Percentiles rank a stretch among this genome's conserved stretches.
Evolutionary conservation across 1,284 basidiomycete genomes (phyloP).

Genomic region (Ustilago hordei): DNA sequence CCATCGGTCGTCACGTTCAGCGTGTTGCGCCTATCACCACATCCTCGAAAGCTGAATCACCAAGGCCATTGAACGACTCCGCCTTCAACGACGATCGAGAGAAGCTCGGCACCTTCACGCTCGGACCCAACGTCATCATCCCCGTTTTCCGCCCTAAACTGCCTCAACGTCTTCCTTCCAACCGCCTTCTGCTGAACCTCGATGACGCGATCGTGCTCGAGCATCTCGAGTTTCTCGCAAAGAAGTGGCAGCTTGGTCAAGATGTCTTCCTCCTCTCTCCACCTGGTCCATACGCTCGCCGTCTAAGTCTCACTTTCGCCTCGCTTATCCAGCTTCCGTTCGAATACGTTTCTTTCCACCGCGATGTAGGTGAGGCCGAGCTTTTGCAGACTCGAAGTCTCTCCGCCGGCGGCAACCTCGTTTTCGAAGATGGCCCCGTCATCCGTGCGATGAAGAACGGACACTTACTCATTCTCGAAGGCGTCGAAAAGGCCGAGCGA

Average conservation of each 20-base stretch:
- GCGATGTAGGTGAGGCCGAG: constrained; percentile 70
- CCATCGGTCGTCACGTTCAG: constrained; percentile 46
- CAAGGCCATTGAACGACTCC: constrained; percentile 17
- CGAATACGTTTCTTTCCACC: constrained; percentile 70
- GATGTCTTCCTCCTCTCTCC: constrained; percentile 68
- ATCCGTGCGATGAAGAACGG: constrained; percentile 70
- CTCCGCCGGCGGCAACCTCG: constrained; percentile 63
- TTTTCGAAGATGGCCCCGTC: constrained; percentile 68
- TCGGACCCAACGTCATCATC: constrained; percentile 65
- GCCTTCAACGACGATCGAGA: constrained; percentile 36
- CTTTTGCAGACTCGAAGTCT: constrained; percentile 69
- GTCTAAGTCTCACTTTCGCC: constrained; percentile 69
- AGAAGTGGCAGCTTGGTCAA: constrained; percentile 68
- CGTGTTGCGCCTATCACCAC: constrained; percentile 36
- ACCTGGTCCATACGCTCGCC: constrained; percentile 69
- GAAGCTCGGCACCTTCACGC: constrained; percentile 59
- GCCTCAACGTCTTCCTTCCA: constrained; percentile 55
- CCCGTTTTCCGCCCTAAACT: constrained; percentile 62
- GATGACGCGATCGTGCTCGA: constrained; percentile 65
- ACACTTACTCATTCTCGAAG: constrained; percentile 69
- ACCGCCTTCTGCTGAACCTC: constrained; percentile 62
- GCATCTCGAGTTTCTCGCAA: constrained; percentile 67
- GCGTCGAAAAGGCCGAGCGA: constrained; percentile 69
- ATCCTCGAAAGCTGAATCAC: constrained; percentile 18
- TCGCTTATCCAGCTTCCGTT: constrained; percentile 67